A percentile compares a stretch with the other conserved stretches of the same genome.
Conservation (phyloP, 371 early-diverging fungal species). For the Catenaria anguillulae region DNA sequence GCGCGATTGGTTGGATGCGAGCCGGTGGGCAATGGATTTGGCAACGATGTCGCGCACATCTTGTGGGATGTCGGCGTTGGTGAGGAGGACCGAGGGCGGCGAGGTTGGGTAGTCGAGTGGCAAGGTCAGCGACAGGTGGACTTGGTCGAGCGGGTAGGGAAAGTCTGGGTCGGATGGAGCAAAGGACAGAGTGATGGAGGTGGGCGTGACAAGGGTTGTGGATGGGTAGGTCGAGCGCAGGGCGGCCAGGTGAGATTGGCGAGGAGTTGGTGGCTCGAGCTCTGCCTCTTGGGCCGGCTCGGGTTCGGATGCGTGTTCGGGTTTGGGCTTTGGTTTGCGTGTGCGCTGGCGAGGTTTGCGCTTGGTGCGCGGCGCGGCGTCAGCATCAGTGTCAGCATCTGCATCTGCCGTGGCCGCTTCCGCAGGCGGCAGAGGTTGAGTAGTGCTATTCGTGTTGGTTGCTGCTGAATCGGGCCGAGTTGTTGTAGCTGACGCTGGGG, state of each 20-base stretch:
- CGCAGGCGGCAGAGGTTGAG: too few relatives aligned
- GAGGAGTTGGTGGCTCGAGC: background rate
- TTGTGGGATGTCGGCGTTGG: background rate
- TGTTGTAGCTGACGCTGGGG: too few relatives aligned
- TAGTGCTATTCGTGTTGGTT: too few relatives aligned
- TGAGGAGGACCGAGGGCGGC: background rate
- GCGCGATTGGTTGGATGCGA: background rate
- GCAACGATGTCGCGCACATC: background rate
- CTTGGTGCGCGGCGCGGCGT: background rate
- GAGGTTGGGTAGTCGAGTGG: background rate
- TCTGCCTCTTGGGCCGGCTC: too few relatives aligned
- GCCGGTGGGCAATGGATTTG: background rate
- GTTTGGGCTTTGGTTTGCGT: background rate
- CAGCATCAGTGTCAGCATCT: too few relatives aligned
- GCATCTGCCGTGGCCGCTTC: too few relatives aligned
- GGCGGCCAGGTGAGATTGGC: background rate
- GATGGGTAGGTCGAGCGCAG: background rate
- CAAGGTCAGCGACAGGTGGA: background rate
- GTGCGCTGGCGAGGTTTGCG: background rate
- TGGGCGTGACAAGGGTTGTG: background rate
- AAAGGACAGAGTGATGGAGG: background rate
- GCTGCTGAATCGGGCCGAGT: too few relatives aligned
- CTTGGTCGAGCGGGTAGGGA: background rate
- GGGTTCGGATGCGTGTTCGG: background rate
- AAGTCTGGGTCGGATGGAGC: constrained; percentile 5